phyloP scores from a whole-genome alignment of 306 rosid genomes.

The Cyclanthera cordifolia region DNA sequence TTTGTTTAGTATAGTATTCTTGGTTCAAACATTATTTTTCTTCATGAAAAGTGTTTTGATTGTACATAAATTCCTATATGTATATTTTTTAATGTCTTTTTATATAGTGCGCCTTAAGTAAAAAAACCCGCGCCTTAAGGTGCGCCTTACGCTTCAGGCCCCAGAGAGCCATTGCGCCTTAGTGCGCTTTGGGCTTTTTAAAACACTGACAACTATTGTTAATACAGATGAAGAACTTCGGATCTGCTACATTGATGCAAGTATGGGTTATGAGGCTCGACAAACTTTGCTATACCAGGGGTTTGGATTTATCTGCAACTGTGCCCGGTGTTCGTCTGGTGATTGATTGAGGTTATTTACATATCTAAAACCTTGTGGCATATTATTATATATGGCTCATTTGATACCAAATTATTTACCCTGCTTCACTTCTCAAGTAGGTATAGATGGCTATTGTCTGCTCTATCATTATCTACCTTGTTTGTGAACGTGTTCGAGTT shows the following conservation, averaged over 20 bases:
- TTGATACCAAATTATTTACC: not conserved
- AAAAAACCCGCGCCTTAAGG: too few species aligned
- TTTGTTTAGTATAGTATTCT: too few species aligned
- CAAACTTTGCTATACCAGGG: conserved; percentile 47
- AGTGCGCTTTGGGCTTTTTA: too few species aligned
- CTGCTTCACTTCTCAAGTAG: not conserved
- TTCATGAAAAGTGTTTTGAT: too few species aligned
- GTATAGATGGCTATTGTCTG: not conserved
- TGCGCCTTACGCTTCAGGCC: too few species aligned
- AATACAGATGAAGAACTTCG: conserved; percentile 78
- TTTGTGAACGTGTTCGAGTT: not conserved
- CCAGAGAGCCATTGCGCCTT: too few species aligned
- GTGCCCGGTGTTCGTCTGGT: conserved; percentile 52
- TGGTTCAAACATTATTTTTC: too few species aligned
- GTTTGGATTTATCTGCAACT: conserved; percentile 71
- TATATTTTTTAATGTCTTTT: too few species aligned
- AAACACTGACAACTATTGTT: not conserved
- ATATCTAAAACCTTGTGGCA: not conserved
- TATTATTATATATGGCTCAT: not conserved
- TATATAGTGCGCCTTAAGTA: too few species aligned
- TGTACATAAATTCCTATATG: too few species aligned
- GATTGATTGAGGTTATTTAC: conserved; percentile 18
- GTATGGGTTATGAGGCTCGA: conserved; percentile 55
- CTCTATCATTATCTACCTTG: not conserved
- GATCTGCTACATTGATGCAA: conserved; percentile 85